phyloP scores from a whole-genome alignment of 2,329 filamentous ascomycete genomes.

The Alternaria novae-zelandiae region DNA sequence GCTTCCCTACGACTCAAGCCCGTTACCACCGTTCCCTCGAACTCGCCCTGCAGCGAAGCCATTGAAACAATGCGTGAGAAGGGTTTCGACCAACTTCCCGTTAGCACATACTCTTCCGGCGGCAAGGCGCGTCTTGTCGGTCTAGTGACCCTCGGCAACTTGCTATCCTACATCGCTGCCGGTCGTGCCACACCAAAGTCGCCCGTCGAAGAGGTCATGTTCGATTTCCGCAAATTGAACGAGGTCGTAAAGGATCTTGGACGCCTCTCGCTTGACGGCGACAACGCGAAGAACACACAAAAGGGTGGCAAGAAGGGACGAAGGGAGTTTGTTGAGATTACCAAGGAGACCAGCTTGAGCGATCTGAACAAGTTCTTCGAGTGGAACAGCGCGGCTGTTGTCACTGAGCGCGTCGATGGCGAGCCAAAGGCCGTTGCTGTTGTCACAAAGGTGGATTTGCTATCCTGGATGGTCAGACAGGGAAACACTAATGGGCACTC shows the following conservation, averaged over 20 bases:
- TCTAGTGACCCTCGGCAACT: conserved; percentile 91
- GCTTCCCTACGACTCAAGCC: conserved; percentile 87
- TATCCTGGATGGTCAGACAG: conserved; percentile 82
- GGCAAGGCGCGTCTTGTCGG: conserved; percentile 79
- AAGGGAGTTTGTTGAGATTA: conserved; percentile 88
- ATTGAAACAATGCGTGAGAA: conserved; percentile 99
- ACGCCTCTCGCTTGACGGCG: conserved; percentile 45
- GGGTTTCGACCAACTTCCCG: conserved; percentile 96
- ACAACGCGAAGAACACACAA: conserved; percentile 16
- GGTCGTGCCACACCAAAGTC: conserved; percentile 77
- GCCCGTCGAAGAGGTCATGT: conserved; percentile 90
- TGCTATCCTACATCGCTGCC: conserved; percentile 86
- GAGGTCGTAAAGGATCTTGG: conserved; percentile 84
- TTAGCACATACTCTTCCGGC: conserved; percentile 65
- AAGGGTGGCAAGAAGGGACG: conserved; percentile 41
- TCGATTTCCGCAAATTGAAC: conserved; percentile 85
- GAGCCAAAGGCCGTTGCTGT: conserved; percentile 82
- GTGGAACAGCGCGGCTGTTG: conserved; percentile 95
- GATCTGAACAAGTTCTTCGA: conserved; percentile 92
- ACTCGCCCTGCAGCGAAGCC: conserved; percentile 78
- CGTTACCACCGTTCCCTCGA: conserved; percentile 80
- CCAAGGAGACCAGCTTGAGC: conserved; percentile 81
- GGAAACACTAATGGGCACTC: conserved; percentile 13
- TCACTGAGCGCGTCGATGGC: conserved; percentile 74
- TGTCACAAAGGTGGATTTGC: conserved; percentile 93